phyloP scores from a whole-genome alignment of 441 rosid species.

The Gossypium davidsonii region DNA sequence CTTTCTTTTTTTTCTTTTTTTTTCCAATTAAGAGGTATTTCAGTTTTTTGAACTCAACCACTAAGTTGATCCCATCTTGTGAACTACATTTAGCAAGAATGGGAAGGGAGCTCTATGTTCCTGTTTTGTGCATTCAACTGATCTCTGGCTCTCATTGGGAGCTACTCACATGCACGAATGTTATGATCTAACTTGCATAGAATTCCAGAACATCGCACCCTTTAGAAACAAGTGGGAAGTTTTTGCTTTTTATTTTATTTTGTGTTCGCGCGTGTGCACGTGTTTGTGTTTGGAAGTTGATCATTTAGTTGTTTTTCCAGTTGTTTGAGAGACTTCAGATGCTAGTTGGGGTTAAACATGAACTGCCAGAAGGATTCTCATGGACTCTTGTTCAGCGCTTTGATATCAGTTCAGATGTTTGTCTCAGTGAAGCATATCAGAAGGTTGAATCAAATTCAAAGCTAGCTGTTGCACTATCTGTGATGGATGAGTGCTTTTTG shows the following conservation, averaged over 20 bases:
- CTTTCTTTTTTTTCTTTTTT: background rate
- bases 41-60: background rate
- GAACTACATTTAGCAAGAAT: background rate
- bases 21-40: background rate
- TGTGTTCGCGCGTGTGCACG: background rate
- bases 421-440: conserved; percentile 38
- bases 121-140: background rate
- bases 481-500: conserved; percentile 95
- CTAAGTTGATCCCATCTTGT: background rate
- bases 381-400: conserved; percentile 72
- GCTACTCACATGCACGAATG: background rate
- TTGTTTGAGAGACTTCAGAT: conserved; percentile 47
- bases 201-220: background rate
- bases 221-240: background rate
- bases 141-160: background rate
- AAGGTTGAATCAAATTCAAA: conserved; percentile 77
- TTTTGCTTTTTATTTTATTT: background rate
- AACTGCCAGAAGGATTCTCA: conserved; percentile 74
- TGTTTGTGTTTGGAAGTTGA: background rate
- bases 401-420: conserved; percentile 49
- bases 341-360: conserved; percentile 76
- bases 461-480: conserved; percentile 74
- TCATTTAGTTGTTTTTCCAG: conserved; percentile 32
- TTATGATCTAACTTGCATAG: background rate
- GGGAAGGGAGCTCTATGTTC: background rate